Percentiles rank a stretch among this genome's conserved stretches.
These are phyloP conservation scores for Papiliotrema terrestris DNA, from an alignment of 1,284 basidiomycete species.

Conservation along the genomic window DNA sequence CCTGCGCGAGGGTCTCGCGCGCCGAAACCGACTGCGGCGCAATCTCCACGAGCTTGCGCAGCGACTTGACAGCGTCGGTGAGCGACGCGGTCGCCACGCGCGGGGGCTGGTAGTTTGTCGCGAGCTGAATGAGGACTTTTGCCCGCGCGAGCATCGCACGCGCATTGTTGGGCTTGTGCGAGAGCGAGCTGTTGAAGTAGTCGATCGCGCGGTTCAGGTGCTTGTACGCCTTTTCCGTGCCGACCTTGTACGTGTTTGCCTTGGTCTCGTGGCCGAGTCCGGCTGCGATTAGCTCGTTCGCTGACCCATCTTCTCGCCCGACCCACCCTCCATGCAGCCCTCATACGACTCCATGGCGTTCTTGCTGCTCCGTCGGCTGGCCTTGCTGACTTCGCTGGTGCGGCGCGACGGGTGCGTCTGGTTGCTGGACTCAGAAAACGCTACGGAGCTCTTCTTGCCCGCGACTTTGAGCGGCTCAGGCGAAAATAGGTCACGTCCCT, in stretches of 20 bases:
- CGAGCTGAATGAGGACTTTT: slow-evolving; percentile 37
- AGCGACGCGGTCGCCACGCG: slow-evolving; percentile 26
- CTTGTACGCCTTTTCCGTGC: slow-evolving; percentile 41
- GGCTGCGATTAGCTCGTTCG: slow-evolving; percentile 12
- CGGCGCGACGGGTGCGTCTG: not conserved
- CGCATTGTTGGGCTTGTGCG: slow-evolving; percentile 20
- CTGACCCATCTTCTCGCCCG: not conserved
- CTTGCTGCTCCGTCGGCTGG: slow-evolving; percentile 1
- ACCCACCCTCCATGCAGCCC: slow-evolving; percentile 44
- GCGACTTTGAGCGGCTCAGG: not conserved
- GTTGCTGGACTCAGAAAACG: not conserved
- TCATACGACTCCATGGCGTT: slow-evolving; percentile 21
- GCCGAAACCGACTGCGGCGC: slow-evolving; percentile 28
- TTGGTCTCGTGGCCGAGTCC: slow-evolving; percentile 43
- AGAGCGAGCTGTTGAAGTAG: slow-evolving; percentile 34
- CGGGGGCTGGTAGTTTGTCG: slow-evolving; percentile 31
- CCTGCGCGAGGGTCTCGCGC: slow-evolving; percentile 27
- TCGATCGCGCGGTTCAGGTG: slow-evolving; percentile 41
- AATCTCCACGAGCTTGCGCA: slow-evolving; percentile 21
- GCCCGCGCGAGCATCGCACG: slow-evolving; percentile 36
- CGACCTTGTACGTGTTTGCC: slow-evolving; percentile 31
- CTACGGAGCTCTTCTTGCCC: not conserved
- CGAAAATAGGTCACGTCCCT: not conserved
- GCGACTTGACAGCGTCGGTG: slow-evolving; percentile 23
- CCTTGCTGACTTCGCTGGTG: not conserved